phyloP scores from a whole-genome alignment of 2,329 filamentous ascomycete genomes.

The Didymosphaeria variabile region DNA sequence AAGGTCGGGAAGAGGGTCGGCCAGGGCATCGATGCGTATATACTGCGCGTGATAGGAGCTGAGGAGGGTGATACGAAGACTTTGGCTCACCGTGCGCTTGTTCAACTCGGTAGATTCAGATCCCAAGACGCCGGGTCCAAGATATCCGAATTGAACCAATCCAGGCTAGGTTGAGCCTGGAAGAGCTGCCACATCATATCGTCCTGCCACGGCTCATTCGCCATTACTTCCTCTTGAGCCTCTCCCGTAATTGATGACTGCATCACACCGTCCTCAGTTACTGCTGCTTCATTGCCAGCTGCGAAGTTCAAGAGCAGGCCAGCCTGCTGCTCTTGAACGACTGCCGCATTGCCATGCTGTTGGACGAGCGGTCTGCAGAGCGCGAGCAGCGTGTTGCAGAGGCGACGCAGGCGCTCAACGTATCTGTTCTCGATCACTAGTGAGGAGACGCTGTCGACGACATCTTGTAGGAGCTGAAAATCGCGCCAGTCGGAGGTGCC shows the following conservation, averaged over 20 bases:
- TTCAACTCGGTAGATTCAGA: conserved; percentile 24
- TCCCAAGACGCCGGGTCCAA: conserved; percentile 37
- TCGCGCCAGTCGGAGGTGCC: conserved; percentile 42
- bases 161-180: conserved; percentile 43
- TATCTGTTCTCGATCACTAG: conserved; percentile 43
- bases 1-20: neutral
- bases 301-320: neutral
- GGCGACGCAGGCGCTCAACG: conserved; percentile 36
- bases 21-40: neutral
- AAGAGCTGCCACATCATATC: conserved; percentile 48
- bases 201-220: conserved; percentile 35
- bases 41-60: neutral
- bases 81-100: neutral
- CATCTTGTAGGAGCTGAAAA: conserved; percentile 42
- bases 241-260: neutral
- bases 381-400: conserved; percentile 40
- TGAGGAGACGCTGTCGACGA: conserved; percentile 37
- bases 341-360: neutral
- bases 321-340: neutral
- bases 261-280: neutral
- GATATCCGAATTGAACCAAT: conserved; percentile 47
- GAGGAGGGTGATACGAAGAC: neutral
- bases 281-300: neutral
- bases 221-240: neutral
- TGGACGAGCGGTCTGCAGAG: conserved; percentile 43